phyloP scores from a whole-genome alignment of 2,329 filamentous ascomycete species.

The Ascochyta clinopodiicola region DNA sequence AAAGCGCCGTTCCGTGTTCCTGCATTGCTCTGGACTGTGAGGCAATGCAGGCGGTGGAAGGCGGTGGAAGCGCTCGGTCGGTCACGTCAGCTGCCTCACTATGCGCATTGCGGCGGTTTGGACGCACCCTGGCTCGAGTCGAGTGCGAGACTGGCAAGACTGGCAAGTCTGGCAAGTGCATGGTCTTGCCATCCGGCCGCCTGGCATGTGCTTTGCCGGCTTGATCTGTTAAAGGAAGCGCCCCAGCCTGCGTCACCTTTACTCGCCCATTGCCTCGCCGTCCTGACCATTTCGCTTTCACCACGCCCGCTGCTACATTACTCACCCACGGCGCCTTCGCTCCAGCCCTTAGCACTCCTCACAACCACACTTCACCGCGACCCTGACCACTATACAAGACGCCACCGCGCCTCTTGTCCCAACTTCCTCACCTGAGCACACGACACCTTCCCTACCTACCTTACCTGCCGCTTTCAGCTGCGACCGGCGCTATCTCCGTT shows the following conservation, averaged over 20 bases:
- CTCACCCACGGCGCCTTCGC: constrained; percentile 3
- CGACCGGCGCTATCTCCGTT: constrained; percentile 21
- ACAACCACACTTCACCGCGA: constrained; percentile 2
- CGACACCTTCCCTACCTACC: constrained; percentile 1
- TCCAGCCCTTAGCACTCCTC: background rate
- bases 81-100: constrained; percentile 14
- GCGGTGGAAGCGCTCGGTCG: constrained; percentile 13
- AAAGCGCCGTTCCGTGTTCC: constrained; percentile 11
- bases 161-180: constrained; percentile 11
- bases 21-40: constrained; percentile 10
- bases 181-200: constrained; percentile 18
- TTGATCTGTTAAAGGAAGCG: constrained; percentile 17
- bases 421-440: constrained; percentile 6
- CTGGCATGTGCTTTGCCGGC: constrained; percentile 18
- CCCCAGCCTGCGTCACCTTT: constrained; percentile 14
- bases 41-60: constrained; percentile 13
- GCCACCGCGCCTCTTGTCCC: background rate
- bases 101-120: constrained; percentile 4
- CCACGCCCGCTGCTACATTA: background rate
- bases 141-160: constrained; percentile 7
- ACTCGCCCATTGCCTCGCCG: constrained; percentile 10
- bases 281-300: background rate
- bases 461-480: constrained; percentile 13
- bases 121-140: constrained; percentile 15
- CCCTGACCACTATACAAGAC: constrained; percentile 1